phyloP scores from a whole-genome alignment of 306 rosid species.

The Inga laurina region DNA sequence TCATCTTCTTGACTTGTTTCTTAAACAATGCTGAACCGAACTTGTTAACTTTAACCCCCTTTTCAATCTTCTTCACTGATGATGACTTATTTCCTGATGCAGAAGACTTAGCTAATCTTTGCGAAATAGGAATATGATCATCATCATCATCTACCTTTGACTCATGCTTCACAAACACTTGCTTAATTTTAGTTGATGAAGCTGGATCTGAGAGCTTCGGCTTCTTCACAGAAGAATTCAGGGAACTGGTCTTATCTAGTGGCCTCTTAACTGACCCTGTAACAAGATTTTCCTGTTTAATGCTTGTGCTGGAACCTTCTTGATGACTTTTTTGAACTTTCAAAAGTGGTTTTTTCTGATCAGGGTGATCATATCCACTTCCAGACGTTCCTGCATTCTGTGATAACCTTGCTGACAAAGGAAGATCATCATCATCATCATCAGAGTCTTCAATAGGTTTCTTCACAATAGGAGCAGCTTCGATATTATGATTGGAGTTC shows the following conservation, averaged over 20 bases:
- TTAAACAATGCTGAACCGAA: constrained; percentile 36
- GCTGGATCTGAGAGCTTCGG: constrained; percentile 37
- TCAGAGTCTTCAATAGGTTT: constrained; percentile 41
- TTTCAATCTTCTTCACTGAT: constrained; percentile 35
- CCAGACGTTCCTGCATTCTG: constrained; percentile 37
- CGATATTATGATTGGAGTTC: constrained; percentile 34
- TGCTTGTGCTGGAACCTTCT: constrained; percentile 37
- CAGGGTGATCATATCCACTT: constrained; percentile 14
- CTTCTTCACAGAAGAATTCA: constrained; percentile 37
- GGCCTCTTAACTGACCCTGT: constrained; percentile 44
- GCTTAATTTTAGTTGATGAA: constrained; percentile 36
- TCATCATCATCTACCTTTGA: constrained; percentile 39
- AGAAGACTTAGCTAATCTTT: constrained; percentile 28
- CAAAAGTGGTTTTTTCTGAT: constrained; percentile 37
- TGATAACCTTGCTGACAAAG: constrained; percentile 38
- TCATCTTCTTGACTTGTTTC: constrained; percentile 42
- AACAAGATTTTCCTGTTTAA: constrained; percentile 33
- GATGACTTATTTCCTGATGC: constrained; percentile 32
- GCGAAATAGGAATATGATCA: constrained; percentile 47
- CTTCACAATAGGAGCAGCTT: constrained; percentile 26
- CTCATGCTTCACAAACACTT: constrained; percentile 25
- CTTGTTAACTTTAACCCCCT: constrained; percentile 44
- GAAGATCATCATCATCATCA: constrained; percentile 43
- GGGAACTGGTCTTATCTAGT: constrained; percentile 32
- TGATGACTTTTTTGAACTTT: constrained; percentile 35